Base-by-base conservation (phyloP, 2,329 filamentous ascomycete species). In the Aspergillus brunneoviolaceus region DNA sequence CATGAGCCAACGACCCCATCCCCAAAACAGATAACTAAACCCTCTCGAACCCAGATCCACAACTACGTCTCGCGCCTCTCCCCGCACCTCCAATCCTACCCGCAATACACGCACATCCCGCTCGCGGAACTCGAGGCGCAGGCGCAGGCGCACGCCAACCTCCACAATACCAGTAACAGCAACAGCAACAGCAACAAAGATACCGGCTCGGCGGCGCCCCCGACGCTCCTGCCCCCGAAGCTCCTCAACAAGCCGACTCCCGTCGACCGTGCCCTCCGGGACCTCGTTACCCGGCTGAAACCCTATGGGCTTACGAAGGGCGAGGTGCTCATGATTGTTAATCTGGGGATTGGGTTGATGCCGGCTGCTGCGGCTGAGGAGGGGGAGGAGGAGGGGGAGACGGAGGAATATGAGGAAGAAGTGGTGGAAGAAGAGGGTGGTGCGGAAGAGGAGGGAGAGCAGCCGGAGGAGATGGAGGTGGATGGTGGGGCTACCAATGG, bases 241-340 rank as follows among this genome's bases (percentile, higher is more conserved):
- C 55, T 59, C 9, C 55, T 61, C 0, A 63, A 57, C 11, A 51
- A 57, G 11, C 59, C 58, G 11, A 77, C 76, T 16, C 70, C 73
- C 0, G 70, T 79, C 42, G 77, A 79, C 51, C 60, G 63, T 4
- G 77, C 77, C 1, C 66, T 80, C 16, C 72, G 73, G 9, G 65
- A 71, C 9, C 66, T 80, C 4, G 70, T 80, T 25, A 65, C 64
- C 1, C 68, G 68, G 14, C 62, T 81, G 5, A 69, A 74, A 49
- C 75, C 76, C 0, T 80, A 74, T 52, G 73, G 72, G 16, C 67
- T 81, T 19, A 80, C 79, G 29, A 81, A 81, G 65, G 77, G 76
- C 0, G 79, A 81, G 65, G 76, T 79, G 10, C 63, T 80, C 19
- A 80, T 77, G 72, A 74, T 81, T 54, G 64, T 81, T 21, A 81